phyloP scores from a whole-genome alignment of 768 basidiomycete species.

The Neoboletus subvelutipes region DNA sequence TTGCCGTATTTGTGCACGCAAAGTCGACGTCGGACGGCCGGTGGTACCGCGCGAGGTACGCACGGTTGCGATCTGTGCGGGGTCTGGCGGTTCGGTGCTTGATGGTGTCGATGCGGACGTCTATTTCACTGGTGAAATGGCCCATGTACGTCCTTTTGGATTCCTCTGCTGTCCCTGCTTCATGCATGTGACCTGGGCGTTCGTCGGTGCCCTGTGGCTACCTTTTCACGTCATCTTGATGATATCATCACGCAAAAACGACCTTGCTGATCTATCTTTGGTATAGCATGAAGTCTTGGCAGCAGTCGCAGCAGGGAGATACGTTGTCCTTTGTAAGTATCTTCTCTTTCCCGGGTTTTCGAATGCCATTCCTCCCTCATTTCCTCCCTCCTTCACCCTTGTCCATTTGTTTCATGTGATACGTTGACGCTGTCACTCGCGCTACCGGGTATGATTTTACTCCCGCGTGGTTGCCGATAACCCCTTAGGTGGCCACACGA shows the following conservation, averaged over 20 bases:
- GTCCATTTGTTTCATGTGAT: conserved; percentile 12
- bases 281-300: conserved; percentile 84
- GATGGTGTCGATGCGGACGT: conserved; percentile 74
- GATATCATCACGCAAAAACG: background rate
- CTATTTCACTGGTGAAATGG: conserved; percentile 92
- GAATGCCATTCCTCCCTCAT: background rate
- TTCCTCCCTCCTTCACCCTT: background rate
- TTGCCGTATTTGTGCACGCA: conserved; percentile 6
- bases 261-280: conserved; percentile 1
- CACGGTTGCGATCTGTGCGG: conserved; percentile 88
- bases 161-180: conserved; percentile 10
- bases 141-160: conserved; percentile 57
- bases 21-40: conserved; percentile 70
- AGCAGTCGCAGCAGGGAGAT: conserved; percentile 68
- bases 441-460: conserved; percentile 17
- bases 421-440: conserved; percentile 8
- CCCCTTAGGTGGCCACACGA: conserved; percentile 78
- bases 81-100: conserved; percentile 81
- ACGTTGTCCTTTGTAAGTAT: conserved; percentile 80
- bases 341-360: background rate
- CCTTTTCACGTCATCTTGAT: conserved; percentile 14
- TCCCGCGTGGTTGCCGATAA: conserved; percentile 20
- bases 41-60: conserved; percentile 37
- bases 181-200: background rate
- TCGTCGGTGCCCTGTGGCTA: background rate